Evolutionary conservation across 2,329 filamentous ascomycete genomes (phyloP).

Genomic region (Aspergillus cejpii): DNA sequence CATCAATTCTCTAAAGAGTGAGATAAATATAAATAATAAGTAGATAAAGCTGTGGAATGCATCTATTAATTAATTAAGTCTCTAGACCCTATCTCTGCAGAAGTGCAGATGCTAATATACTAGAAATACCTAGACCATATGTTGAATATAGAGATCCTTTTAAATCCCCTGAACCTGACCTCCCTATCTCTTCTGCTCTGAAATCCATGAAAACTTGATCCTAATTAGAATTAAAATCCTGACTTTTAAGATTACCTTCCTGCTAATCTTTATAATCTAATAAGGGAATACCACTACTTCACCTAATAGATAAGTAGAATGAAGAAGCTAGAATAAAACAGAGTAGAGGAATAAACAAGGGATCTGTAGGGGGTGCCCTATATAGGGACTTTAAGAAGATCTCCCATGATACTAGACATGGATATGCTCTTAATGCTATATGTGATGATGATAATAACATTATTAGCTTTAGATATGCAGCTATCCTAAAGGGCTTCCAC

Average conservation of each 20-base stretch:
- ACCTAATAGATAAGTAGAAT: too few relatives aligned
- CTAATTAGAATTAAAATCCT: too few relatives aligned
- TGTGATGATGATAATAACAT: background rate
- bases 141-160: background rate
- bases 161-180: background rate
- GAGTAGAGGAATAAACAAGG: too few relatives aligned
- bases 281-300: too few relatives aligned
- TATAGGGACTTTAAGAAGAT: too few relatives aligned
- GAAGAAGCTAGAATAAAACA: too few relatives aligned
- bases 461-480: background rate
- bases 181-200: background rate
- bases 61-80: background rate
- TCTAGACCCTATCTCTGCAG: background rate
- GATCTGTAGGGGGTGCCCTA: too few relatives aligned
- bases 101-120: background rate
- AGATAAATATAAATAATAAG: background rate
- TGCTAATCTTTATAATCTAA: background rate
- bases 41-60: too few relatives aligned
- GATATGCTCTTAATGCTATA: too few relatives aligned
- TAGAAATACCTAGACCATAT: too few relatives aligned
- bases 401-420: too few relatives aligned
- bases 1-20: background rate
- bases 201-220: background rate
- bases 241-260: too few relatives aligned
- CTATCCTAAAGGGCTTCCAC: background rate